phyloP scores from a whole-genome alignment of 805 yeast species.

The Cyberlindnera xishuangbannaensis region DNA sequence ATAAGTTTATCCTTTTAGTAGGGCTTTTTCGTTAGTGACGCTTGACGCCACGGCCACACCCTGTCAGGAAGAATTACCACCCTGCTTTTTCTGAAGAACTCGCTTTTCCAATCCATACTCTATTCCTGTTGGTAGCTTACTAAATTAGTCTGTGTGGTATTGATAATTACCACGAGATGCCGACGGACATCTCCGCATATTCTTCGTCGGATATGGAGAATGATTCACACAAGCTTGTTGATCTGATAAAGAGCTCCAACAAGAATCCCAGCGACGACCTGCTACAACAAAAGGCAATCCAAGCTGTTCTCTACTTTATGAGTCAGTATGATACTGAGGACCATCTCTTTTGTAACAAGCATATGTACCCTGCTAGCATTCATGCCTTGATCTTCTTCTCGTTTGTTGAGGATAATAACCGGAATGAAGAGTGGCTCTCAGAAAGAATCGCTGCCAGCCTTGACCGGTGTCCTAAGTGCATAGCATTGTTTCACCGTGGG shows the following conservation, averaged over 20 bases:
- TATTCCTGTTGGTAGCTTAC: too few relatives aligned
- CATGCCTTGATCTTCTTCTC: slow-evolving; percentile 58
- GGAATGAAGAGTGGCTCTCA: slow-evolving; percentile 39
- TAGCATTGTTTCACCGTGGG: slow-evolving; percentile 46
- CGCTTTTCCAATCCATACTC: too few relatives aligned
- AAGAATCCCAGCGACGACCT: slow-evolving; percentile 26
- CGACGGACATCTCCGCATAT: too few relatives aligned
- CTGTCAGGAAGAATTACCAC: too few relatives aligned
- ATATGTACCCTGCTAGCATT: slow-evolving; percentile 41
- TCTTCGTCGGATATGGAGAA: too few relatives aligned
- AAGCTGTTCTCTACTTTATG: slow-evolving; percentile 34
- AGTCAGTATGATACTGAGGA: slow-evolving; percentile 24
- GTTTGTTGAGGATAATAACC: slow-evolving; percentile 37
- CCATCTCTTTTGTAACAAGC: slow-evolving; percentile 55
- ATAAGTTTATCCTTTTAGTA: too few relatives aligned
- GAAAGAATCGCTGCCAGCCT: slow-evolving; percentile 35
- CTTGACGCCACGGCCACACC: too few relatives aligned
- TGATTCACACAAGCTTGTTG: slow-evolving; percentile 7
- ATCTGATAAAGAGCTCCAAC: slow-evolving; percentile 26
- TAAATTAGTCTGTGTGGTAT: too few relatives aligned
- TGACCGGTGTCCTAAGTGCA: slow-evolving; percentile 47
- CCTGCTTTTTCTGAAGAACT: too few relatives aligned
- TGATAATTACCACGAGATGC: too few relatives aligned
- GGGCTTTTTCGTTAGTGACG: too few relatives aligned
- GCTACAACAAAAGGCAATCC: slow-evolving; percentile 33